Evolutionary conservation across 768 basidiomycete genomes (phyloP).

Genomic region (Boletus barrowsii): DNA sequence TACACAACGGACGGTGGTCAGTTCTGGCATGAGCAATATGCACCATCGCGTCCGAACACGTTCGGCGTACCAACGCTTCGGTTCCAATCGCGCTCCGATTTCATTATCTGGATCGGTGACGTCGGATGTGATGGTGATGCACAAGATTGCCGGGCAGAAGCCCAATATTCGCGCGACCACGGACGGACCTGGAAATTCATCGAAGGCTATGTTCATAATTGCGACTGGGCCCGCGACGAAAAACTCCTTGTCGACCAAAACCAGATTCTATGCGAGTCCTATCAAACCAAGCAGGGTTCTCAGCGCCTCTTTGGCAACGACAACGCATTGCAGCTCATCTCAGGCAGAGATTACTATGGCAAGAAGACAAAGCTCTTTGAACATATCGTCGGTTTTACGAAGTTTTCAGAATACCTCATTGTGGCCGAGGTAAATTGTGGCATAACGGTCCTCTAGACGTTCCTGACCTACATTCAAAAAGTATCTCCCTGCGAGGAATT

Average conservation of each 20-base stretch:
- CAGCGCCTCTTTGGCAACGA: slow-evolving; percentile 55
- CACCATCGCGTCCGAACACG: slow-evolving; percentile 74
- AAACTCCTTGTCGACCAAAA: slow-evolving; percentile 76
- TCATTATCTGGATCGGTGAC: slow-evolving; percentile 87
- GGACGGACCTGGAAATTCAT: slow-evolving; percentile 74
- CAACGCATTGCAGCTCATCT: slow-evolving; percentile 76
- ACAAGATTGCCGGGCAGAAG: slow-evolving; percentile 67
- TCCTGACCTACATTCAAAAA: slow-evolving; percentile 26
- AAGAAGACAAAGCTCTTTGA: slow-evolving; percentile 79
- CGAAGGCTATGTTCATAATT: slow-evolving; percentile 86
- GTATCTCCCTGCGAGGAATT: slow-evolving; percentile 51
- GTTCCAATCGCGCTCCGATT: slow-evolving; percentile 86
- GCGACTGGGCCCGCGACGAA: slow-evolving; percentile 86
- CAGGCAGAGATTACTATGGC: slow-evolving; percentile 69
- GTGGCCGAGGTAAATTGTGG: slow-evolving; percentile 77
- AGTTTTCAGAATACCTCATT: slow-evolving; percentile 94
- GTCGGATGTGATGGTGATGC: slow-evolving; percentile 52
- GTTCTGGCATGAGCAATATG: slow-evolving; percentile 55
- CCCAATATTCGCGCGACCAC: slow-evolving; percentile 72
- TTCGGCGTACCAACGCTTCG: slow-evolving; percentile 75
- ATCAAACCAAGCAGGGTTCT: slow-evolving; percentile 72
- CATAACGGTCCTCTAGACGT: neutral
- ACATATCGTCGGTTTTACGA: slow-evolving; percentile 89
- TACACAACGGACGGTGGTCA: slow-evolving; percentile 83
- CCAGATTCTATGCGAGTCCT: slow-evolving; percentile 92